These are phyloP conservation scores for Plasmodium sp. DNA, from an alignment of 169 alveolate genomes.

Conservation along the genomic window DNA sequence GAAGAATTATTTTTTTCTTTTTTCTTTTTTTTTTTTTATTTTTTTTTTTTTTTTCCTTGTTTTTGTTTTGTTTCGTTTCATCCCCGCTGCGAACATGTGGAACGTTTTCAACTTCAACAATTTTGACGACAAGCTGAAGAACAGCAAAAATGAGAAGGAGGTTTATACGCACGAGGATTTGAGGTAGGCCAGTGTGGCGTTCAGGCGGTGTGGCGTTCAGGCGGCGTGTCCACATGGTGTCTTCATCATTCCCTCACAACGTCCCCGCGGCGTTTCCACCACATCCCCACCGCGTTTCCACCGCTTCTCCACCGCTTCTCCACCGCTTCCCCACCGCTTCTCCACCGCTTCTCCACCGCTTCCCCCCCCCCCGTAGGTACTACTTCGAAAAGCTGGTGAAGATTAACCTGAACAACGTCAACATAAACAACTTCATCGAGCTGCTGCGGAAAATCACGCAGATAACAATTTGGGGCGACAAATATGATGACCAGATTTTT, in stretches of 20 bases:
- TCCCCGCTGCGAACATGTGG: constrained; percentile 55
- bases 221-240: background rate
- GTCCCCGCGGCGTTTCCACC: background rate
- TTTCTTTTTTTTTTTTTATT: background rate
- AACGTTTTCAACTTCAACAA: constrained; percentile 47
- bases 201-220: background rate
- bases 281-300: background rate
- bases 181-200: constrained; percentile 9
- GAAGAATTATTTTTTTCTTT: background rate
- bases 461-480: constrained; percentile 73
- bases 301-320: background rate
- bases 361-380: background rate
- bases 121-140: constrained; percentile 55
- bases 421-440: constrained; percentile 57
- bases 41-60: background rate
- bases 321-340: background rate
- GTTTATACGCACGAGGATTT: constrained; percentile 61
- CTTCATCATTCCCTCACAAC: too few species aligned
- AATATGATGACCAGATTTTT: constrained; percentile 65
- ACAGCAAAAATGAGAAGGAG: constrained; percentile 58
- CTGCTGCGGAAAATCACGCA: constrained; percentile 52
- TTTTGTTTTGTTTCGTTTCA: background rate
- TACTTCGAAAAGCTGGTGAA: constrained; percentile 60
- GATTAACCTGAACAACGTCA: constrained; percentile 48
- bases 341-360: too few species aligned